Conservation (phyloP, 257 asterid species). For the Jasminum sambac region DNA sequence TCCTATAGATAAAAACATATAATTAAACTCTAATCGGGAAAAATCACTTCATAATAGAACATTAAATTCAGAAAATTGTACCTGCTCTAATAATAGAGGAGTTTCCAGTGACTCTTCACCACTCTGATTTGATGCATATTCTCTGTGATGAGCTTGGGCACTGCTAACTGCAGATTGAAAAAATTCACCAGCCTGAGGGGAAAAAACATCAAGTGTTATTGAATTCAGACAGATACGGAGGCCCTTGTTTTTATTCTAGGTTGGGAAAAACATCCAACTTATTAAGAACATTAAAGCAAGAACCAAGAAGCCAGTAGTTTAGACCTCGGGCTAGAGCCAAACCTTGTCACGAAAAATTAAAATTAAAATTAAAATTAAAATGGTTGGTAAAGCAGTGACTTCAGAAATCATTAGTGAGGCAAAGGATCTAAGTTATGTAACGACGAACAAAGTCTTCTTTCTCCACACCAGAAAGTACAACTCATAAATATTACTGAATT, state of each 20-base stretch:
- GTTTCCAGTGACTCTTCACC: slow-evolving; percentile 89
- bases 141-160: slow-evolving; percentile 82
- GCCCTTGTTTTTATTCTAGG: neutral
- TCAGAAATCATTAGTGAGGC: neutral
- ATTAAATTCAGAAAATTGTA: slow-evolving; percentile 28
- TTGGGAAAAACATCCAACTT: neutral
- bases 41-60: slow-evolving; percentile 17
- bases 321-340: neutral
- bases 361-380: neutral
- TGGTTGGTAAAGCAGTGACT: neutral
- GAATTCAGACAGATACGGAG: slow-evolving; percentile 2
- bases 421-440: neutral
- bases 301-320: neutral
- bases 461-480: neutral
- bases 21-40: slow-evolving; percentile 14
- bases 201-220: slow-evolving; percentile 23
- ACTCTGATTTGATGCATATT: slow-evolving; percentile 59
- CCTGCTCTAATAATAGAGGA: slow-evolving; percentile 80
- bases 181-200: slow-evolving; percentile 79
- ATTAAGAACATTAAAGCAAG: neutral
- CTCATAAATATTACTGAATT: neutral
- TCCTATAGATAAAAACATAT: slow-evolving; percentile 46
- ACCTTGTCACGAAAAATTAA: neutral
- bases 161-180: slow-evolving; percentile 77
- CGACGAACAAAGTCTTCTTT: neutral